Percentiles rank a stretch among this genome's conserved stretches.
phyloP scores from a whole-genome alignment of 2,329 filamentous ascomycete species.

The Colletotrichum tropicicola region DNA sequence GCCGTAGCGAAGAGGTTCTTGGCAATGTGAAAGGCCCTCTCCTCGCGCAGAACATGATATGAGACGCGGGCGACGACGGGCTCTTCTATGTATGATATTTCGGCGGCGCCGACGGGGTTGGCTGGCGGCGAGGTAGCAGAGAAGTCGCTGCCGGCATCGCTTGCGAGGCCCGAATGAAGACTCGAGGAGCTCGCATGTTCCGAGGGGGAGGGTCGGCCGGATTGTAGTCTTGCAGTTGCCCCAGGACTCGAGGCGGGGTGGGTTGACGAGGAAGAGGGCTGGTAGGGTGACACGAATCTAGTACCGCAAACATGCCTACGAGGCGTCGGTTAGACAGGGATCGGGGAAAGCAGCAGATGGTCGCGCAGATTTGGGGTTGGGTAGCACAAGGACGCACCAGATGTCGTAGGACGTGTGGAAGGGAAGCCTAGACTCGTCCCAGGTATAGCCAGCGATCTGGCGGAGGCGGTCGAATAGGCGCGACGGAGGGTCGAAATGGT shows the following conservation, averaged over 20 bases:
- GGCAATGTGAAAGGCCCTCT: conserved; percentile 86
- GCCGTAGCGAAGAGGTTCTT: conserved; percentile 75
- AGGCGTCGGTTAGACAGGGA: conserved; percentile 27
- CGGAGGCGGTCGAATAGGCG: conserved; percentile 78
- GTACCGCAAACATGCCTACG: conserved; percentile 73
- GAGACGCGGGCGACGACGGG: conserved; percentile 85
- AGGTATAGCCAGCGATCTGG: conserved; percentile 78
- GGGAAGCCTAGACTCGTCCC: conserved; percentile 72
- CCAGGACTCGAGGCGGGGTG: conserved; percentile 55
- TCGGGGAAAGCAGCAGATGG: background rate
- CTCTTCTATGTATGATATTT: conserved; percentile 66
- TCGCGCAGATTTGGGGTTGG: background rate
- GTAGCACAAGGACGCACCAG: conserved; percentile 64
- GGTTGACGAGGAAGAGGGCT: conserved; percentile 56
- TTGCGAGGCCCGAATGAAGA: conserved; percentile 40
- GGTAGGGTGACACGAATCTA: conserved; percentile 61
- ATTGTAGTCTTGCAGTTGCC: conserved; percentile 49
- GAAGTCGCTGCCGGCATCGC: conserved; percentile 50
- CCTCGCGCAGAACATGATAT: conserved; percentile 81
- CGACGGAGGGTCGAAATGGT: conserved; percentile 69
- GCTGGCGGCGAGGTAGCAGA: conserved; percentile 44
- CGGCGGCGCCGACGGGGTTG: conserved; percentile 46
- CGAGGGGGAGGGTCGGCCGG: conserved; percentile 52
- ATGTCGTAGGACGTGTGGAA: conserved; percentile 83
- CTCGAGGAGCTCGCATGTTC: conserved; percentile 48